Evolutionary conservation across 2,329 filamentous ascomycete species (phyloP).

Genomic region (Colletotrichum sp.): DNA sequence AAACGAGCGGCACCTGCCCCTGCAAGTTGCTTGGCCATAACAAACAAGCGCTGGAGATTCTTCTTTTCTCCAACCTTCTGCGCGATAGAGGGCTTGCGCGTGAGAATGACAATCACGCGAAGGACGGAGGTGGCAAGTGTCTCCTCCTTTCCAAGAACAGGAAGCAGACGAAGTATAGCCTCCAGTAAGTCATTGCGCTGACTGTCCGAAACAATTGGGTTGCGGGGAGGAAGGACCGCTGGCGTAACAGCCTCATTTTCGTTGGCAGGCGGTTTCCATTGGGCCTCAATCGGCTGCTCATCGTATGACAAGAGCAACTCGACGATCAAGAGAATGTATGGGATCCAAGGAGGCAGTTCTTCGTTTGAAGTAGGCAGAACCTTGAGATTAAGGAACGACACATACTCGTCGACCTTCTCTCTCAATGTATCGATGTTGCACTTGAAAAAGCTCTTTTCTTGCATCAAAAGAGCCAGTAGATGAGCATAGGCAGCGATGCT

Average conservation of each 20-base stretch:
- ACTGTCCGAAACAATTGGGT: conserved; percentile 63
- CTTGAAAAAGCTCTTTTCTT: conserved; percentile 81
- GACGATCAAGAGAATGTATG: conserved; percentile 86
- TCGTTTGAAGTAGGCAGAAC: conserved; percentile 45
- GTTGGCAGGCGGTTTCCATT: conserved; percentile 67
- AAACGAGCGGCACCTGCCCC: conserved; percentile 79
- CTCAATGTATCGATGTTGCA: conserved; percentile 77
- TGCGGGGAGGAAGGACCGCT: conserved; percentile 52
- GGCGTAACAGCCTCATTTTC: conserved; percentile 54
- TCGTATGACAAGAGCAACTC: conserved; percentile 92
- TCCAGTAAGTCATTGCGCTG: conserved; percentile 76
- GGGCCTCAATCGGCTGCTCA: conserved; percentile 75
- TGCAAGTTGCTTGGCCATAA: conserved; percentile 93
- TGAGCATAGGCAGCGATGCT: conserved; percentile 89
- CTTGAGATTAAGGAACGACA: conserved; percentile 78
- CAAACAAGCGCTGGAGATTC: conserved; percentile 87
- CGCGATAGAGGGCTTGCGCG: conserved; percentile 77
- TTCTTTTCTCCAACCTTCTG: conserved; percentile 82
- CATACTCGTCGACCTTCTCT: conserved; percentile 76
- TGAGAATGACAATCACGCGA: conserved; percentile 86
- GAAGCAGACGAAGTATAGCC: conserved; percentile 81
- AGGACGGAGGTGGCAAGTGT: conserved; percentile 82
- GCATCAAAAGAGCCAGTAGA: conserved; percentile 84
- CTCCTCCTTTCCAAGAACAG: conserved; percentile 86
- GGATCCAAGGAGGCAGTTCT: conserved; percentile 89